Evolutionary conservation across 202 grass and related monocot genomes (phyloP).

Genomic region (Digitaria exilis): DNA sequence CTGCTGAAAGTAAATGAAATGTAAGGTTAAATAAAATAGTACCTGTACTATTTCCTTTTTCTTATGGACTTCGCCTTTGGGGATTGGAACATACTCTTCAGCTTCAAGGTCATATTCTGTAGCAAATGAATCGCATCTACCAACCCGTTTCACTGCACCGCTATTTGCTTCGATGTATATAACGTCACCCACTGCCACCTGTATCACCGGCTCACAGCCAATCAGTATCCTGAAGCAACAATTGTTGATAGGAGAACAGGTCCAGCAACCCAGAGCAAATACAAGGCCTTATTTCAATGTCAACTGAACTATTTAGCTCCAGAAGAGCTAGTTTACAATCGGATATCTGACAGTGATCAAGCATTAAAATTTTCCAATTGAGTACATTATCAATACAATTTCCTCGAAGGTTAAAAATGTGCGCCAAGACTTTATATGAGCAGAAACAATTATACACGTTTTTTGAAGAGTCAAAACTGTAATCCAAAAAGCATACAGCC

Average conservation of each 20-base stretch:
- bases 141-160: slow-evolving; percentile 97
- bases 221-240: slow-evolving; percentile 30
- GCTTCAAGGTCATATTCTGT: slow-evolving; percentile 98
- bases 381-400: slow-evolving; percentile 12
- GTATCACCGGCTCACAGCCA: slow-evolving; percentile 43
- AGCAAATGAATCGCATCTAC: slow-evolving; percentile 98
- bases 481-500: slow-evolving; percentile 6
- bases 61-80: slow-evolving; percentile 95
- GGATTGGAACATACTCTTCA: slow-evolving; percentile 97
- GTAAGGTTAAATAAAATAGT: too few species aligned
- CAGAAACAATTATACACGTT: slow-evolving; percentile 8
- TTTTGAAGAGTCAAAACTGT: slow-evolving; percentile 21
- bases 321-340: not conserved
- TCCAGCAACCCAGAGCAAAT: slow-evolving; percentile 21
- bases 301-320: not conserved
- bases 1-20: slow-evolving; percentile 15
- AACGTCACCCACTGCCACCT: slow-evolving; percentile 94
- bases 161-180: slow-evolving; percentile 99
- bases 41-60: slow-evolving; percentile 99
- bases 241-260: slow-evolving; percentile 11
- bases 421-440: slow-evolving; percentile 4
- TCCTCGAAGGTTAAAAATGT: not conserved
- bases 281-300: not conserved
- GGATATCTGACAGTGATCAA: not conserved
- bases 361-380: not conserved